Conservation (phyloP, 169 alveolate species). For the Toxoplasma gondii region DNA sequence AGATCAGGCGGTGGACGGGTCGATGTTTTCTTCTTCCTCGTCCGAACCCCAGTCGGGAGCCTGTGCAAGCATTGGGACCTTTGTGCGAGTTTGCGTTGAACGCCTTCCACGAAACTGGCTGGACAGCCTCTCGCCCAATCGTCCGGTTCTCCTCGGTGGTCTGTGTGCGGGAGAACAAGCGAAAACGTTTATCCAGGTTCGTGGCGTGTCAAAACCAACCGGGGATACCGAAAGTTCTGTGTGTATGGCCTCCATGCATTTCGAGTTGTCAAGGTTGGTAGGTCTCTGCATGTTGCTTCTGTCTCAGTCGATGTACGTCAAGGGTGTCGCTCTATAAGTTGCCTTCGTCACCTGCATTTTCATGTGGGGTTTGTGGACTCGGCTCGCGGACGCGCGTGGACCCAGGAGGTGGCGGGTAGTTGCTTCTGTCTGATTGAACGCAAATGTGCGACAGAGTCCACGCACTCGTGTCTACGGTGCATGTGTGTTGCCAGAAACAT, state of each 20-base stretch:
- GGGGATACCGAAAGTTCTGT: background rate
- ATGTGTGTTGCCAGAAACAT: too few relatives aligned
- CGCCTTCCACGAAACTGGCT: slow-evolving; percentile 42
- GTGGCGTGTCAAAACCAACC: background rate
- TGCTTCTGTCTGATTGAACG: too few relatives aligned
- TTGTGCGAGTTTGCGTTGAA: slow-evolving; percentile 44
- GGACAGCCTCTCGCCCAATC: slow-evolving; percentile 23
- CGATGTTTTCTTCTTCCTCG: background rate
- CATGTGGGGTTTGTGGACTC: too few relatives aligned
- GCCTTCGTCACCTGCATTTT: too few relatives aligned
- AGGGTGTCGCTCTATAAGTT: too few relatives aligned
- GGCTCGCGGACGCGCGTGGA: too few relatives aligned
- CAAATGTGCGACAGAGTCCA: too few relatives aligned
- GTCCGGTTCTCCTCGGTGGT: slow-evolving; percentile 55
- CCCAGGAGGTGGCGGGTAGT: too few relatives aligned
- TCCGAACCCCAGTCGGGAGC: background rate
- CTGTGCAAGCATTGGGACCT: slow-evolving; percentile 54
- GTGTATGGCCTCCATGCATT: background rate
- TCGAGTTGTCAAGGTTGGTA: background rate
- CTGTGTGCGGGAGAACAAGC: slow-evolving; percentile 45
- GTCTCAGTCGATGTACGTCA: too few relatives aligned
- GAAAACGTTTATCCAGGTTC: slow-evolving; percentile 20
- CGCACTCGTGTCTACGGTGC: too few relatives aligned
- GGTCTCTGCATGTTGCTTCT: background rate
- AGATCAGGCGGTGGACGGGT: slow-evolving; percentile 1